Percentiles rank a stretch among this genome's conserved stretches.
Conservation (phyloP, 2,329 filamentous ascomycete genomes). For the Penicillium psychrosexuale region DNA sequence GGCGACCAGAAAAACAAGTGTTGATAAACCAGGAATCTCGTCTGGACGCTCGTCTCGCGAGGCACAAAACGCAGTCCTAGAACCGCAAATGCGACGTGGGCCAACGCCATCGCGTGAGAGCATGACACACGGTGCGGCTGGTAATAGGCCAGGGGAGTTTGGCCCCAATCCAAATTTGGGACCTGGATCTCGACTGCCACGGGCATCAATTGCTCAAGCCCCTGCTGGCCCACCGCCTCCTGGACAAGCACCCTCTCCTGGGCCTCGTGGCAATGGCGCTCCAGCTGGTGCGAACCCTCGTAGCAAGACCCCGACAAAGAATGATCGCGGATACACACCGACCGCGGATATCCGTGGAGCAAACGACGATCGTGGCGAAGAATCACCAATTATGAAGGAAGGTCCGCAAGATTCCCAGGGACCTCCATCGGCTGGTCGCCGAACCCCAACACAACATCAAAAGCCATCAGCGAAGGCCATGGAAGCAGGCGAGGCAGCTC, state of each 20-base stretch:
- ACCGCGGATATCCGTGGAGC: slow-evolving; percentile 44
- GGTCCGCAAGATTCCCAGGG: slow-evolving; percentile 46
- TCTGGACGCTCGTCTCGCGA: slow-evolving; percentile 45
- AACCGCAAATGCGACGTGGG: slow-evolving; percentile 35
- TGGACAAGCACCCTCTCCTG: slow-evolving; percentile 61
- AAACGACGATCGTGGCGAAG: slow-evolving; percentile 47
- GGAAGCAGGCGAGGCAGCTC: slow-evolving; percentile 47
- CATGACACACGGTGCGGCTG: slow-evolving; percentile 27
- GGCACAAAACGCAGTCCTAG: slow-evolving; percentile 38
- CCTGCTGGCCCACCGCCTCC: slow-evolving; percentile 63
- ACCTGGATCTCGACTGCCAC: slow-evolving; percentile 57
- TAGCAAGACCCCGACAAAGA: slow-evolving; percentile 53
- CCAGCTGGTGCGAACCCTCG: slow-evolving; percentile 30
- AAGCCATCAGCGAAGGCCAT: slow-evolving; percentile 45
- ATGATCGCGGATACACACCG: slow-evolving; percentile 45
- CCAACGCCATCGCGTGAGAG: slow-evolving; percentile 46
- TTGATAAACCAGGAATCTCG: slow-evolving; percentile 43
- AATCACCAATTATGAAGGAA: slow-evolving; percentile 47
- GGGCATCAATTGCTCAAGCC: slow-evolving; percentile 57
- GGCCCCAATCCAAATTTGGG: slow-evolving; percentile 33
- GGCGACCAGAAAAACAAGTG: slow-evolving; percentile 43
- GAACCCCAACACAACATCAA: slow-evolving; percentile 58
- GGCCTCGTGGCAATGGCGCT: slow-evolving; percentile 49
- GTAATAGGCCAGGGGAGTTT: slow-evolving; percentile 27
- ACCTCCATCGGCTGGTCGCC: slow-evolving; percentile 57